Evolutionary conservation across 768 basidiomycete species (phyloP), one percentile per base, ranked within the genome.

Genomic region (Fibroporia radiculosa): DNA sequence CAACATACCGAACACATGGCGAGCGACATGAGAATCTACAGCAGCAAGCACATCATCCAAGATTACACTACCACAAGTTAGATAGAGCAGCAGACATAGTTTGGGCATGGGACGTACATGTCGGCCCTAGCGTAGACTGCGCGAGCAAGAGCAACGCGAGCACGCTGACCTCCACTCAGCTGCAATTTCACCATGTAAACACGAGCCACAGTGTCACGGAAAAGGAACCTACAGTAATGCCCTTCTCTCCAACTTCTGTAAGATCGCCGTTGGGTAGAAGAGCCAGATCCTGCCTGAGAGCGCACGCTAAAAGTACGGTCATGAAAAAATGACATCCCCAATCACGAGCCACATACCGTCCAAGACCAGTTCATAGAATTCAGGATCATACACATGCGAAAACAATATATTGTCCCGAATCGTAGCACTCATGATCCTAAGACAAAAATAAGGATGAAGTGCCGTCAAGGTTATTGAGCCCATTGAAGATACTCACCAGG

Each of bases 51-150:
- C 91, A 50, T 98, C 93, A 53, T 97, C 95, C 4, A 97, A 71
- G 1, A 97, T 73, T 38, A 85, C 68, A 25, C 82, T 84, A 47
- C 11, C 3, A 29, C 4, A 16, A 12, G n/a, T 22, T 23, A 41
- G 33, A 53, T 40, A 24, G 6, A 2, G 42, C 19, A 11, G 4
- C 1, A 18, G n/a, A 23, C 26, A 1, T 13, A 26, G 24, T 3
- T 4, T 23, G 6, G 11, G 16, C 29, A 27, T 22, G 22, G 13
- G 4, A 62, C 79, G 56, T 54, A 91, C 77, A 96, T 61, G 61
- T 98, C 93, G 1, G 93, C 91, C 35, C 93, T 75, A 3, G 91
- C 82, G 62, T 97, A 97, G 0, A 95, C 86, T 2, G 89, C 90
- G 24, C 93, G 71, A 5, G 95, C 95, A 7, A 96, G 69, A 12